phyloP scores from a whole-genome alignment of 2,329 filamentous ascomycete genomes.

The Karstenula rhodostoma region DNA sequence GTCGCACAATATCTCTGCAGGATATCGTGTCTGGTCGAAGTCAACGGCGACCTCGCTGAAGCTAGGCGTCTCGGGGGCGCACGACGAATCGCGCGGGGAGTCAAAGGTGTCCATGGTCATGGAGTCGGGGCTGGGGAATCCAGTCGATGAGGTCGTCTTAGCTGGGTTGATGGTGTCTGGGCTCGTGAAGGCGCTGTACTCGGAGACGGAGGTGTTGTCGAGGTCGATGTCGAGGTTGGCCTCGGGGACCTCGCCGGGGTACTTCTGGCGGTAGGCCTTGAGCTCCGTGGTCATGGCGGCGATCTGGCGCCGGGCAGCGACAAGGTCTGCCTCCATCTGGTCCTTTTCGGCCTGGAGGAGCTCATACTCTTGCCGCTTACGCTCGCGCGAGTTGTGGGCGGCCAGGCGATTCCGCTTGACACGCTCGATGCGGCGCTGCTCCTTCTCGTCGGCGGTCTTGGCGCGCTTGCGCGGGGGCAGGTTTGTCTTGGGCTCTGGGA shows the following conservation, averaged over 20 bases:
- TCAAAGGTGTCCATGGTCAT: conserved; percentile 51
- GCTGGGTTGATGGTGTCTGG: conserved; percentile 47
- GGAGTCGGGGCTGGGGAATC: conserved; percentile 46
- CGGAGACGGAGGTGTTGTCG: conserved; percentile 29
- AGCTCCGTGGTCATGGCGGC: conserved; percentile 61
- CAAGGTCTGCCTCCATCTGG: conserved; percentile 69
- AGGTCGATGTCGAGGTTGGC: conserved; percentile 28
- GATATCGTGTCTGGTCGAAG: conserved; percentile 99
- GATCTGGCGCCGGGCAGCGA: conserved; percentile 62
- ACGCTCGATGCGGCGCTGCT: conserved; percentile 95
- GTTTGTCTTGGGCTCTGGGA: conserved; percentile 96
- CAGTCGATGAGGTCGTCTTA: conserved; percentile 34
- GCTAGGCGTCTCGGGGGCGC: conserved; percentile 49
- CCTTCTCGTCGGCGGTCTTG: conserved; percentile 98
- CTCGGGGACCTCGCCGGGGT: conserved; percentile 39
- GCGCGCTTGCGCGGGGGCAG: conserved; percentile 95
- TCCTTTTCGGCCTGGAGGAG: conserved; percentile 73
- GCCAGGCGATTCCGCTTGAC: conserved; percentile 96
- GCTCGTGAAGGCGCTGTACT: conserved; percentile 25
- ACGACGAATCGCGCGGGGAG: conserved; percentile 49
- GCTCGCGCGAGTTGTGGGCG: conserved; percentile 94
- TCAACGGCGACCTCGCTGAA: conserved; percentile 60
- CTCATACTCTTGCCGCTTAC: conserved; percentile 90
- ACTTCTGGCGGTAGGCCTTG: conserved; percentile 43
- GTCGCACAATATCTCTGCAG: conserved; percentile 99